These are phyloP conservation scores for Eucalyptus sp. DNA, from an alignment of 345 rosid species.

Conservation along the genomic window DNA sequence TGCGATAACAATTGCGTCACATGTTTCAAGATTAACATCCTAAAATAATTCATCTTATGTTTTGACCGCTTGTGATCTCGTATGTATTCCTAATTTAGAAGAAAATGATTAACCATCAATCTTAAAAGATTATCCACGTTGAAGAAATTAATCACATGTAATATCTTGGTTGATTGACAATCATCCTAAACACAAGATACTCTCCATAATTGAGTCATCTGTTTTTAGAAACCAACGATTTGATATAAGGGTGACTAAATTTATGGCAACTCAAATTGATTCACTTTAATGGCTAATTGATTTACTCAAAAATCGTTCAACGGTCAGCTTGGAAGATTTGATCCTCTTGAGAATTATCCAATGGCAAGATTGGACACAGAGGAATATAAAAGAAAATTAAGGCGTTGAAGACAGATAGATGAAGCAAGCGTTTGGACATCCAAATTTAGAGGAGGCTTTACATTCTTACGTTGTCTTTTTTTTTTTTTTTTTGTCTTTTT, in stretches of 20 bases:
- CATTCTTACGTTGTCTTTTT: not conserved
- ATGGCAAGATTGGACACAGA: not conserved
- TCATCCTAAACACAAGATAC: not conserved
- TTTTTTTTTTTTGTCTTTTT: no score
- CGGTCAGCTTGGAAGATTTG: not conserved
- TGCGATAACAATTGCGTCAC: not conserved
- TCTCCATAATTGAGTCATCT: not conserved
- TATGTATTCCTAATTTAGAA: no score
- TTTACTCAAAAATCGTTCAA: not conserved
- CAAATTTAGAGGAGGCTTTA: not conserved
- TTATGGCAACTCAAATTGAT: not conserved
- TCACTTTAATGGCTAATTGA: not conserved
- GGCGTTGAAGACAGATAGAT: not conserved
- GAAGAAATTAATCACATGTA: no score
- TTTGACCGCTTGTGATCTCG: no score
- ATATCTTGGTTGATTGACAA: no score
- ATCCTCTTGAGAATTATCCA: not conserved
- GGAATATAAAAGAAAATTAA: no score
- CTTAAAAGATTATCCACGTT: no score
- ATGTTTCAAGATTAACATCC: not conserved
- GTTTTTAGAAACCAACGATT: not conserved
- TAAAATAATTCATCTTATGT: no score
- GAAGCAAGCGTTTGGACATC: not conserved
- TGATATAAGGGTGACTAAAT: not conserved
- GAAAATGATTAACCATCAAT: not conserved